These are phyloP conservation scores for Perkinsus olseni DNA, from an alignment of 169 alveolate species.

Conservation along the genomic window DNA sequence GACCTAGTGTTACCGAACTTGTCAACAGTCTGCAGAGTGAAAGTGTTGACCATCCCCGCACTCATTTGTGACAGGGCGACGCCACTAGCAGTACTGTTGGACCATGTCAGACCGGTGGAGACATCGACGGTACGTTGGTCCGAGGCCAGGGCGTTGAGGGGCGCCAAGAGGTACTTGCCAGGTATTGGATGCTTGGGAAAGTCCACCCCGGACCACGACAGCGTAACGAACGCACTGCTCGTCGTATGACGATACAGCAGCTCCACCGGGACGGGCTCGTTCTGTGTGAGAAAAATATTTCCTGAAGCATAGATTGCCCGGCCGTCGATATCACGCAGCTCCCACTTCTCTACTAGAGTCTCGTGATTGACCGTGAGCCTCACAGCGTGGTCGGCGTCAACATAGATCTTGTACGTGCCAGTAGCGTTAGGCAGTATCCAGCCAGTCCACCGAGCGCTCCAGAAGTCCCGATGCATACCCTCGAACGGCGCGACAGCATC, in stretches of 20 bases:
- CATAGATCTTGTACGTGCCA: slow-evolving; percentile 8
- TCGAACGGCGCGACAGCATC: slow-evolving; percentile 1
- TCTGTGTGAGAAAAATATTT: not conserved
- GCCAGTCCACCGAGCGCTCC: slow-evolving; percentile 6
- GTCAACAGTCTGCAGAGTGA: not conserved
- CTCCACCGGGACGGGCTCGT: slow-evolving; percentile 16
- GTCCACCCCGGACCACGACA: slow-evolving; percentile 10
- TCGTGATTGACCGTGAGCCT: not conserved
- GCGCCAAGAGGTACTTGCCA: not conserved
- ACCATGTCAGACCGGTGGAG: not conserved
- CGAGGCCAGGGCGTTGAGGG: slow-evolving; percentile 2
- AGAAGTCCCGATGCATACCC: not conserved
- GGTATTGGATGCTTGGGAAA: slow-evolving; percentile 13
- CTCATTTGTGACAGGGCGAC: not conserved
- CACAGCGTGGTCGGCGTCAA: slow-evolving; percentile 11
- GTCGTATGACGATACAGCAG: slow-evolving; percentile 5
- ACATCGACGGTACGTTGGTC: not conserved
- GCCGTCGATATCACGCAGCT: not conserved
- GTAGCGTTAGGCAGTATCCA: slow-evolving; percentile 5
- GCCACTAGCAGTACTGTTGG: not conserved
- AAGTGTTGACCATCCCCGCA: not conserved
- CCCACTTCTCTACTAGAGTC: not conserved
- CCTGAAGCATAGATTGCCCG: not conserved
- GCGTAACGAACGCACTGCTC: not conserved
- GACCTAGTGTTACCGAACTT: not conserved